Evolutionary conservation across 1,139 yeast genomes (phyloP), one percentile per base, ranked within the genome.

Genomic region (Debaryomyces subglobosus): DNA sequence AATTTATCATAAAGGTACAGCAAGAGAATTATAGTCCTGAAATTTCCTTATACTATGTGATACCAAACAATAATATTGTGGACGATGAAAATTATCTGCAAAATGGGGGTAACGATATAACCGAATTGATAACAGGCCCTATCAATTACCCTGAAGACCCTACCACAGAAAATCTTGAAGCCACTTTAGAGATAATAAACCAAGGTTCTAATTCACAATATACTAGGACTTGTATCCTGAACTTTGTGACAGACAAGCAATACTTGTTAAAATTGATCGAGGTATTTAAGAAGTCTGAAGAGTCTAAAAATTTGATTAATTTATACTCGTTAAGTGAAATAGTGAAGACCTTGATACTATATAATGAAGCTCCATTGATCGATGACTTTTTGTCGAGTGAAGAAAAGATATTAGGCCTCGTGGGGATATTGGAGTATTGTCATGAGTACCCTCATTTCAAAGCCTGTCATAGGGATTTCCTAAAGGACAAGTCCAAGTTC

Each of bases 341-440:
- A 13, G 65, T 89, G 46, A 92, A 89, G 65, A 77, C 86, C 0
- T 63, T 86, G 37, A 74, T 91, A 21, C 71, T 86, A 37, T 85
- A 86, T 65, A 89, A 88, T 59, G 97, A 92, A 56, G 72, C 83
- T 12, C 63, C 77, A 10, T 72, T 94, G 4, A 68, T 91, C 37
- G 96, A 90, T 50, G 72, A 78, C 39, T 76, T 92, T 47, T 69
- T 89, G 2, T 78, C 79, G 1, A 54, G 65, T 4, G 94, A 87
- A 54, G 79, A 77, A 3, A 74, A 79, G 48, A 77, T 89, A 32
- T 60, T 78, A 57, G 88, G 89, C 0, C 69, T 89, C 5, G 79
- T 86, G 8, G 96, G 96, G 0, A 86, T 90, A n/a, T 69, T 94
- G 43, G 99, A 94, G 64, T 94, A 92, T 65, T 97, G 92, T 62